Base-by-base conservation (phyloP, 176 grass and related monocot genomes). In the Aechmea fasciata region DNA sequence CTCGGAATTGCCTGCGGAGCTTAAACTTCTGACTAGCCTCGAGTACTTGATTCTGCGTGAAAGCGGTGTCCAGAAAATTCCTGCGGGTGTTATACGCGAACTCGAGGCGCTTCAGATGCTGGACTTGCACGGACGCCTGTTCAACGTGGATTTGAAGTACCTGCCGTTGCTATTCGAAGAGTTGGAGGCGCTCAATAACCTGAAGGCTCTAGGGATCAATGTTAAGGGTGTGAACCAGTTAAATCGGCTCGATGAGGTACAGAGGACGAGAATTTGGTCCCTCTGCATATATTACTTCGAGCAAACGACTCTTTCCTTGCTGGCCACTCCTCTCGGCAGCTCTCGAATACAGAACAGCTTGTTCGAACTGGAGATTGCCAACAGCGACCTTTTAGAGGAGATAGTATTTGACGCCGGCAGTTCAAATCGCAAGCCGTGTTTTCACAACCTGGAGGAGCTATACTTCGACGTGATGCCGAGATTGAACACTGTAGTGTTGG, bases 41-140 rank as follows among this genome's bases (percentile, higher is more conserved):
- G 81, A 77, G 77, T 86, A 78, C 63, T 70, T 92, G 48, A 64
- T 80, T 78, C 18, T 92, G 9, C 70, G 72, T 9, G 68, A 83
- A 63, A 90, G 87, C 78, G 71, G 69, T 65, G 79, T 71, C 69
- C 75, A 72, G 68, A 86, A 70, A 57, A 52, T 90, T 15, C 80
- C 83, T 0, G 20, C 64, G 3, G 83, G 79, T 9, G 72, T 86
- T 68, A 70, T 90, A 49, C 64, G 75, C 17, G 65, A 74, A 49
- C 76, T 90, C 9, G 63, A 71, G 14, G 81, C 57, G 49, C 75
- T 90, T 11, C 64, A 66, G n/a, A 76, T 90, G 3, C 64, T 86
- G 48, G 82, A 85, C 49, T 29, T 73, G 9, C 53, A 7, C 13
- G 15, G 11, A 13, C 15, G 13, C 15, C 11, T 2, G 0, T 53